phyloP scores from a whole-genome alignment of 306 rosid species.

The Urtica urens region DNA sequence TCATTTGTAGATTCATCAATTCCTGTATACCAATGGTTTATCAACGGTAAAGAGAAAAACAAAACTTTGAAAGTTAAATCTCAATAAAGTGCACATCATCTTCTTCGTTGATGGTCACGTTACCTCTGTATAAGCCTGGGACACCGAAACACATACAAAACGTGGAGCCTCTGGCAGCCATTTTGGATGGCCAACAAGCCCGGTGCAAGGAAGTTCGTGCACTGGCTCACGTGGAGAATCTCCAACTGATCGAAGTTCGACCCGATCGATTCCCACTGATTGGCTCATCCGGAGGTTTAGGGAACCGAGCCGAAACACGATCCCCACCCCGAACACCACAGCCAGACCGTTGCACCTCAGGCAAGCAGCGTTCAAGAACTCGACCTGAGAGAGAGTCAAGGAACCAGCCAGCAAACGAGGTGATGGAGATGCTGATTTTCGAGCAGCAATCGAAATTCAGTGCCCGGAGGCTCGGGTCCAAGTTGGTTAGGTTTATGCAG shows the following conservation, averaged over 20 bases:
- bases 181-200: constrained; percentile 39
- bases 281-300: constrained; percentile 45
- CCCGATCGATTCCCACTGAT: constrained; percentile 44
- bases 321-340: constrained; percentile 23
- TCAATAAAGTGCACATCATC: constrained; percentile 22
- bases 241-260: constrained; percentile 31
- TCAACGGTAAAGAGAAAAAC: not conserved
- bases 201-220: constrained; percentile 32
- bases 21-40: not conserved
- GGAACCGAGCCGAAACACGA: constrained; percentile 30
- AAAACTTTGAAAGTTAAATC: not conserved
- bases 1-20: too few relatives aligned
- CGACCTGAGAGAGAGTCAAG: constrained; percentile 30
- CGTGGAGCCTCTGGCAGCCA: constrained; percentile 45
- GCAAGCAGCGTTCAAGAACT: constrained; percentile 33
- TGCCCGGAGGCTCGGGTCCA: constrained; percentile 38
- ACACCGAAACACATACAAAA: constrained; percentile 39
- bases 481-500: constrained; percentile 32
- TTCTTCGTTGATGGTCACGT: constrained; percentile 31
- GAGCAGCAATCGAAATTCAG: constrained; percentile 43
- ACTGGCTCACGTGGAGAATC: constrained; percentile 48
- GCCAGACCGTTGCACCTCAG: constrained; percentile 31
- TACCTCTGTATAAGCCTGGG: constrained; percentile 27
- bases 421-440: too few relatives aligned
- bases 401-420: constrained; percentile 53